phyloP scores from a whole-genome alignment of 441 rosid genomes.

The Viola pubescens region DNA sequence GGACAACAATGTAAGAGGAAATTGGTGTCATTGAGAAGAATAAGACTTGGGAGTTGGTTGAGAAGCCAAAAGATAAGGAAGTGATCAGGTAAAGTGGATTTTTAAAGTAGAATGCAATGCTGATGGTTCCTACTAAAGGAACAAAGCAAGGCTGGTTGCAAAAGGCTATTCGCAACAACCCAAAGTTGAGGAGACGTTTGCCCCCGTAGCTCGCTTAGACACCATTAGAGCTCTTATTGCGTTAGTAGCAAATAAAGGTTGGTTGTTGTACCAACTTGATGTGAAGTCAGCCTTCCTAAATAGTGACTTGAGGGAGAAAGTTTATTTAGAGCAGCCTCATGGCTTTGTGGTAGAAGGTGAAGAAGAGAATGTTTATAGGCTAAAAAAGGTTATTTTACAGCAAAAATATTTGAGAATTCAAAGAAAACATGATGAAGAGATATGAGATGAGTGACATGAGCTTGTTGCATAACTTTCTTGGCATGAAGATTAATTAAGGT shows the following conservation, averaged over 20 bases:
- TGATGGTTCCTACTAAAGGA: neutral
- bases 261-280: neutral
- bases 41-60: constrained; percentile 14
- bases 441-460: neutral
- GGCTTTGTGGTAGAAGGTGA: neutral
- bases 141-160: constrained; percentile 8
- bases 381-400: constrained; percentile 2
- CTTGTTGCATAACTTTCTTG: neutral
- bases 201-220: neutral
- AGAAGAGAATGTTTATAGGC: neutral
- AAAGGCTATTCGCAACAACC: constrained; percentile 3
- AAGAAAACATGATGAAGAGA: neutral
- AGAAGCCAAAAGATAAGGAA: neutral
- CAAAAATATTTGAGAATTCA: neutral
- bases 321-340: neutral
- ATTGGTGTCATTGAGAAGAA: constrained; percentile 49
- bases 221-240: neutral
- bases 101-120: neutral
- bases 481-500: neutral
- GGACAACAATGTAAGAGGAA: constrained; percentile 37
- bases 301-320: neutral
- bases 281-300: constrained; percentile 1
- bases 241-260: neutral
- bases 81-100: neutral
- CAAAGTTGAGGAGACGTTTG: neutral